Evolutionary conservation across 2,329 filamentous ascomycete genomes (phyloP).

Genomic region (Colletotrichum neosansevieriae): DNA sequence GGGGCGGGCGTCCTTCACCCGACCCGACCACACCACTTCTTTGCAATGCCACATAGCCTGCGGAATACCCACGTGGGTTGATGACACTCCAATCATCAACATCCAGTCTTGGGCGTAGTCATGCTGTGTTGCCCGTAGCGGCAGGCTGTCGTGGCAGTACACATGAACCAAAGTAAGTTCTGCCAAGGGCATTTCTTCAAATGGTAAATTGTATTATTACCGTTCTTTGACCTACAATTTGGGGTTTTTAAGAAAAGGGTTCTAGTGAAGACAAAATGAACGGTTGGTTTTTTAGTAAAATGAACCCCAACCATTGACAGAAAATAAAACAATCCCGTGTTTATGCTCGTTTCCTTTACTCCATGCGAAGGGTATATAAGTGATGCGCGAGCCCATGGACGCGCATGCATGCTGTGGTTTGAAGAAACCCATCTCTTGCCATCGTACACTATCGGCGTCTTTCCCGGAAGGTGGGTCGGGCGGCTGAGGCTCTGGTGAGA

Average conservation of each 20-base stretch:
- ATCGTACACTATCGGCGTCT: slow-evolving; percentile 29
- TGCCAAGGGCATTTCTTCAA: neutral
- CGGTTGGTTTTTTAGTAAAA: neutral
- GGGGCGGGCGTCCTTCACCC: slow-evolving; percentile 2
- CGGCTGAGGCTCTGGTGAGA: slow-evolving; percentile 2
- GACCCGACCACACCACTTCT: slow-evolving; percentile 27
- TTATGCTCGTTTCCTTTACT: slow-evolving; percentile 38
- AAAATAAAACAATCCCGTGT: slow-evolving; percentile 18
- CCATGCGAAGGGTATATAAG: slow-evolving; percentile 40
- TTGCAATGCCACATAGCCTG: neutral
- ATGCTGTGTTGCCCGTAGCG: neutral
- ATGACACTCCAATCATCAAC: slow-evolving; percentile 4
- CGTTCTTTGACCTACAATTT: slow-evolving; percentile 14
- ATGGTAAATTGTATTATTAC: slow-evolving; percentile 29
- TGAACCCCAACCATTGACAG: neutral
- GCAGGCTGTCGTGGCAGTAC: no score
- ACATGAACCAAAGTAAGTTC: neutral
- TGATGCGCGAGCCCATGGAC: slow-evolving; percentile 18
- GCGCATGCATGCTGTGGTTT: slow-evolving; percentile 27
- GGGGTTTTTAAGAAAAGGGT: slow-evolving; percentile 3
- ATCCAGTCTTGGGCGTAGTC: neutral
- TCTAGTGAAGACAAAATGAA: slow-evolving; percentile 18
- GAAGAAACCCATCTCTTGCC: slow-evolving; percentile 3
- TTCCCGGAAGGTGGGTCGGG: slow-evolving; percentile 10
- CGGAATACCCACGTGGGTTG: slow-evolving; percentile 1